phyloP scores from a whole-genome alignment of 768 basidiomycete genomes.

The Scleroderma citrinum region DNA sequence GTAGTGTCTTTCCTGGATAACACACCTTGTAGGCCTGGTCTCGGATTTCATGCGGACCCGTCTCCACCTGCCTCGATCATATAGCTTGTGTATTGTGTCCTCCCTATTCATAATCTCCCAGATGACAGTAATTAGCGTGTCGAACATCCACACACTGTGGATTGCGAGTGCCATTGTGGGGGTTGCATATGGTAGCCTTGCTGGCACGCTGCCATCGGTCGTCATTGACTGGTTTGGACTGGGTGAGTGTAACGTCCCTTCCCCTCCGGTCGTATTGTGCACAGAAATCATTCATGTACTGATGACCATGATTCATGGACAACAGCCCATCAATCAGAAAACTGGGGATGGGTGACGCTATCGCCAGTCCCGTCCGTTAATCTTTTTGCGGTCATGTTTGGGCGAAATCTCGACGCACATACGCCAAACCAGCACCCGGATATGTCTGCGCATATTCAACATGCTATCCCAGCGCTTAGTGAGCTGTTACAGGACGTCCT shows the following conservation, averaged over 20 bases:
- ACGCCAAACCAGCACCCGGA: slow-evolving; percentile 18
- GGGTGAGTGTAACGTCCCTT: slow-evolving; percentile 39
- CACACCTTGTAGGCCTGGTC: slow-evolving; percentile 43
- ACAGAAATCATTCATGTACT: no score
- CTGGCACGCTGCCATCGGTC: slow-evolving; percentile 68
- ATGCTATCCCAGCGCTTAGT: neutral
- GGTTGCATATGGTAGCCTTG: slow-evolving; percentile 63
- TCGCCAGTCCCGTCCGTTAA: slow-evolving; percentile 36
- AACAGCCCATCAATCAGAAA: slow-evolving; percentile 70
- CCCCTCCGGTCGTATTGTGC: no score
- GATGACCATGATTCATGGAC: no score
- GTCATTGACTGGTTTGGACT: slow-evolving; percentile 88
- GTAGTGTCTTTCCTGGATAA: neutral
- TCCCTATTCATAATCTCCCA: slow-evolving; percentile 69
- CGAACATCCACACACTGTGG: slow-evolving; percentile 28
- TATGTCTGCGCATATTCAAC: neutral
- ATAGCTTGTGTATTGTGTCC: slow-evolving; percentile 61
- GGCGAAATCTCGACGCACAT: slow-evolving; percentile 74
- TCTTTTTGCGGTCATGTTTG: slow-evolving; percentile 69
- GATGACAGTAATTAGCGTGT: slow-evolving; percentile 46
- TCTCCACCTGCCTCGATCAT: slow-evolving; percentile 57
- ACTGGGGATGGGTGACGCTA: slow-evolving; percentile 76
- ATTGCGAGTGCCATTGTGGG: slow-evolving; percentile 26
- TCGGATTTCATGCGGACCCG: slow-evolving; percentile 60
- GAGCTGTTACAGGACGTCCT: slow-evolving; percentile 10